Evolutionary conservation across 805 yeast genomes (phyloP).

Genomic region (Metschnikowia similis): DNA sequence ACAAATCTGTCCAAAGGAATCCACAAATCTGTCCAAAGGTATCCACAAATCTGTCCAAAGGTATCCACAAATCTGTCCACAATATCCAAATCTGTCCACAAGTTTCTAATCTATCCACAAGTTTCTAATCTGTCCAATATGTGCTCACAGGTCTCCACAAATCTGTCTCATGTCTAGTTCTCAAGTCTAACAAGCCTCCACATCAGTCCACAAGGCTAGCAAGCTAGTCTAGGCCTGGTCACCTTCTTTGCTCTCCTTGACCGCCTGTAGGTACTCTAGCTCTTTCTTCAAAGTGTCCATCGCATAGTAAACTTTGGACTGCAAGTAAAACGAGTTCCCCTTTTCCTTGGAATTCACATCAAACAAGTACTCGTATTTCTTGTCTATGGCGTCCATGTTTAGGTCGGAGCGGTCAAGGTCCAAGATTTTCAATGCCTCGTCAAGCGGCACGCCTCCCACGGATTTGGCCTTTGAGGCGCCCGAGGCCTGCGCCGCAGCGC

Average conservation of each 20-base stretch:
- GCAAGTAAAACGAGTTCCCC: conserved; percentile 93
- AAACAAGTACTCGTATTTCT: conserved; percentile 76
- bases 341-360: conserved; percentile 88
- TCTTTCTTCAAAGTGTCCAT: conserved; percentile 87
- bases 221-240: neutral
- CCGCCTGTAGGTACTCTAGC: conserved; percentile 52
- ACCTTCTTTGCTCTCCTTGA: conserved; percentile 26
- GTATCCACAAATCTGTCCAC: no score
- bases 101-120: no score
- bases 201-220: neutral
- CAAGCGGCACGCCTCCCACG: conserved; percentile 73
- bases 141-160: no score
- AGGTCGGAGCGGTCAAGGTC: conserved; percentile 64
- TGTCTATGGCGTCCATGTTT: conserved; percentile 54
- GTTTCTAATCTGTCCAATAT: no score
- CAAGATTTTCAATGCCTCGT: conserved; percentile 88
- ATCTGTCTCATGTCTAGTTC: no score
- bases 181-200: no score
- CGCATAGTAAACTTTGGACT: conserved; percentile 89
- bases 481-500: conserved; percentile 53
- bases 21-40: no score
- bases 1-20: no score
- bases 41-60: no score
- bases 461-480: conserved; percentile 45
- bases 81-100: no score